Percentiles rank a stretch among this genome's conserved stretches.
phyloP scores from a whole-genome alignment of 331 rosid genomes.

The Erythrophleum ivorense region DNA sequence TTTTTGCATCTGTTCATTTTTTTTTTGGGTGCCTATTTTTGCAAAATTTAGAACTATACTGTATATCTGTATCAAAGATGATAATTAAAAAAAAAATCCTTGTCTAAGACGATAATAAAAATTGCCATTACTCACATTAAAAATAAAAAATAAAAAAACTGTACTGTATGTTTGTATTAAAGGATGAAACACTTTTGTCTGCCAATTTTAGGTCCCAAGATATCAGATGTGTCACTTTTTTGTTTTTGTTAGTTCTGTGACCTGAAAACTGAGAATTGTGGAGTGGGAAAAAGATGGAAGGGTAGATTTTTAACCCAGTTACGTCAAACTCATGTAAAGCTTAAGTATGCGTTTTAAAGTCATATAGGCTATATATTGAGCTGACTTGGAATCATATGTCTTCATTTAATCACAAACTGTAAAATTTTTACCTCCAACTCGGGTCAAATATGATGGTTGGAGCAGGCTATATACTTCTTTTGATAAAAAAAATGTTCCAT shows the following conservation, averaged over 20 bases:
- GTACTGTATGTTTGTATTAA: too few species aligned
- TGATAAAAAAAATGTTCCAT: background rate
- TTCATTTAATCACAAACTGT: background rate
- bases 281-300: background rate
- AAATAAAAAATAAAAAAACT: too few species aligned
- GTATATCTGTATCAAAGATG: too few species aligned
- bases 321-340: background rate
- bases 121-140: too few species aligned
- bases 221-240: background rate
- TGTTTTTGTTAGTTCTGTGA: background rate
- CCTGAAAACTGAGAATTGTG: background rate
- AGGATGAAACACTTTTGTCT: too few species aligned
- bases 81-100: too few species aligned
- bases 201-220: background rate
- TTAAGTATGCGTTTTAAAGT: background rate
- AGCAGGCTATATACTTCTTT: background rate
- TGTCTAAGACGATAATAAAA: too few species aligned
- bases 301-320: background rate
- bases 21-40: too few species aligned
- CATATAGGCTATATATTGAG: background rate
- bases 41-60: too few species aligned
- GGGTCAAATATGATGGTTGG: background rate
- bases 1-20: too few species aligned
- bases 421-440: background rate
- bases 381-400: background rate